phyloP scores from a whole-genome alignment of 2,329 filamentous ascomycete species.

The Paracoccidioides brasiliensis region DNA sequence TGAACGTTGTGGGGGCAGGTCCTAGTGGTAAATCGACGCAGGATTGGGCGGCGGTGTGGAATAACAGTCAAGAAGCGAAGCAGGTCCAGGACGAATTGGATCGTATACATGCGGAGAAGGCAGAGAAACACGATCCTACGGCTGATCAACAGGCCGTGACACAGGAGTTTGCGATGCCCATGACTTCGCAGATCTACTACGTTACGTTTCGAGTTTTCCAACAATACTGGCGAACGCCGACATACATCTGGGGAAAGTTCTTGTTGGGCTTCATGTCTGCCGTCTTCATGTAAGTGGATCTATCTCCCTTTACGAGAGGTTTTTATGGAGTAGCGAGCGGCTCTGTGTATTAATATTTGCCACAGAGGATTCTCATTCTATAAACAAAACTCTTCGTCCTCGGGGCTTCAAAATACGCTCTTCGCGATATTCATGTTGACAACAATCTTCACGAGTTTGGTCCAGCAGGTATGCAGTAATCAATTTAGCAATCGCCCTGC shows the following conservation, averaged over 20 bases:
- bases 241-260: conserved; percentile 72
- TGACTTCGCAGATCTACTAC: conserved; percentile 49
- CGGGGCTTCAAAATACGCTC: conserved; percentile 75
- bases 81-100: conserved; percentile 46
- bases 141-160: conserved; percentile 26
- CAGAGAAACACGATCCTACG: conserved; percentile 21
- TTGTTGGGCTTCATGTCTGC: conserved; percentile 48
- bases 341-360: conserved; percentile 44
- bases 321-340: conserved; percentile 19
- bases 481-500: no score
- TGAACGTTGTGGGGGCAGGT: conserved; percentile 43
- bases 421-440: conserved; percentile 73
- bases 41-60: conserved; percentile 52
- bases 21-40: conserved; percentile 52
- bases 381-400: conserved; percentile 55
- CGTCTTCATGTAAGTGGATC: conserved; percentile 49
- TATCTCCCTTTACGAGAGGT: background rate
- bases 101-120: conserved; percentile 39
- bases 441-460: conserved; percentile 41
- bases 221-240: conserved; percentile 78
- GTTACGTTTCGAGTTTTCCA: conserved; percentile 65
- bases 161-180: conserved; percentile 65
- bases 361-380: conserved; percentile 71
- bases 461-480: conserved; percentile 33
- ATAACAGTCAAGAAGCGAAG: conserved; percentile 40